phyloP scores from a whole-genome alignment of 768 basidiomycete genomes.

The Hortiboletus campestris region DNA sequence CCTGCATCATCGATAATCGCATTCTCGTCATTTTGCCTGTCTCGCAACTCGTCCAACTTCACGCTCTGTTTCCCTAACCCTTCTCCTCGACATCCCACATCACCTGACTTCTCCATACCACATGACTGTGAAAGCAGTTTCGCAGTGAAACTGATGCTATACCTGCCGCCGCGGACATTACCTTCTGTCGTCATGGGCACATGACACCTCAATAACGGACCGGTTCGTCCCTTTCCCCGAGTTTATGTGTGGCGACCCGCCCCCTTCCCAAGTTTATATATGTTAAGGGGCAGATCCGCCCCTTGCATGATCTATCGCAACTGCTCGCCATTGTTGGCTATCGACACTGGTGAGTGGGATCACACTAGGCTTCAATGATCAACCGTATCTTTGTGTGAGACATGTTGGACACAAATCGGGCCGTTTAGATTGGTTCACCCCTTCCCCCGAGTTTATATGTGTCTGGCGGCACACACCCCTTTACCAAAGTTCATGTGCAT shows the following conservation, averaged over 20 bases:
- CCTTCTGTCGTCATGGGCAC: background rate
- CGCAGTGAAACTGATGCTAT: background rate
- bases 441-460: no score
- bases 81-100: background rate
- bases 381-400: background rate
- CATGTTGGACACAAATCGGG: no score
- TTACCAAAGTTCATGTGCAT: no score
- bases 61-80: background rate
- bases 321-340: background rate
- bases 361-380: no score
- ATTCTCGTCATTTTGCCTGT: background rate
- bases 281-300: background rate
- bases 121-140: background rate
- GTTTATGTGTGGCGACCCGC: background rate
- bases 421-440: no score
- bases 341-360: background rate
- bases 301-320: background rate
- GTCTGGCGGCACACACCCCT: no score
- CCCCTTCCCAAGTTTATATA: no score
- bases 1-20: background rate
- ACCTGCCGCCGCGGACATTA: background rate
- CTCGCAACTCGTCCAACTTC: background rate
- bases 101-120: constrained; percentile 6
- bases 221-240: constrained; percentile 12
- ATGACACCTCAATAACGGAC: background rate